Evolutionary conservation across 2,329 filamentous ascomycete species (phyloP), one percentile per base, ranked within the genome.

Genomic region (Tolypocladium ophioglossoides): DNA sequence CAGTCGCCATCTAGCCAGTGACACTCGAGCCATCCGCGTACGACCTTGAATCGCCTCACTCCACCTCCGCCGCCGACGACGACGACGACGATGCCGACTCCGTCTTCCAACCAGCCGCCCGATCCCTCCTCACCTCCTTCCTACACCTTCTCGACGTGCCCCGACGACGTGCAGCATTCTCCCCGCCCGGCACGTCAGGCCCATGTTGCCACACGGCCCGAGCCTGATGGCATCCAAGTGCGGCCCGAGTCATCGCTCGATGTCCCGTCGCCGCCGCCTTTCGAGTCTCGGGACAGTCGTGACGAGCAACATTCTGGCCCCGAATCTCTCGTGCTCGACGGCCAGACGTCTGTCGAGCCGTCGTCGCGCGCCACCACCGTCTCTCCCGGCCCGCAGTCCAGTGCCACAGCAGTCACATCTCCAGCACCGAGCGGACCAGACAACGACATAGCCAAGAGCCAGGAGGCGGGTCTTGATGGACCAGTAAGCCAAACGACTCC

Each of bases 61-160:
- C 50, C 50, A 52, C 30, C 32, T 14, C 18, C 27, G 11, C 39
- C 10, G 18, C 35, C 35, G 10, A 14, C 30, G 41, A 2, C 34
- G 10, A 20, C 50, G 27, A 41, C 47, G 55, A 71, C 54, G 58
- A 77, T 77, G 74, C 74, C 74, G 57, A 76, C 74, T 27, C 74
- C 74, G 55, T 75, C 74, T 18, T 69, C 71, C 52, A 72, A 73
- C 60, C 68, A 67, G 56, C 68, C 69, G 49, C 65, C 70, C 47
- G 66, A 70, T 57, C 66, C 67, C 35, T 62, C 67, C 40, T 70
- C 71, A 48, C 68, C 71, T 47, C 67, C 66, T 54, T 66, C 69
- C 5, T 66, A 70, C 54, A 64, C 62, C 54, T 72, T 74, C 59
- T 71, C 71, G 48, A 72, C 72, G 59, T 76, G 74, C 55, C 74